Percentiles rank a stretch among this genome's conserved stretches.
Conservation (phyloP, 345 rosid genomes). For the Xanthoceras sorbifolium region DNA sequence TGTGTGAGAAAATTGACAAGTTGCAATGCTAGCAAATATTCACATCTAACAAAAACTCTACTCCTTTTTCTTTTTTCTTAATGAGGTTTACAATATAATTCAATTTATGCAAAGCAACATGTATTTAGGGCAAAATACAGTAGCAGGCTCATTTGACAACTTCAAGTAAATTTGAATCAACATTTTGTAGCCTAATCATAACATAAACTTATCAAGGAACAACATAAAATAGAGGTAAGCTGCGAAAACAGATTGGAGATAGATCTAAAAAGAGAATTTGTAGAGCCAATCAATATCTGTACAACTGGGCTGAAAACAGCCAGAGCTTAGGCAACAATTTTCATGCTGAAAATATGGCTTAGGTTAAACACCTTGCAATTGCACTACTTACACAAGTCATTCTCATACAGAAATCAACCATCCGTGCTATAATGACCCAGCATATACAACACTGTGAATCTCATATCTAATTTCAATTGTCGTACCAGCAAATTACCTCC, state of each 20-base stretch:
- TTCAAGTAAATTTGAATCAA: neutral
- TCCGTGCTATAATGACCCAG: neutral
- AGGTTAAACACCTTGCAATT: neutral
- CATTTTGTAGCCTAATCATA: neutral
- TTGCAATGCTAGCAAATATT: constrained; percentile 1
- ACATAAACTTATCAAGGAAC: neutral
- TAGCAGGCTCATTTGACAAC: neutral
- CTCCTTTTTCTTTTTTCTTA: neutral
- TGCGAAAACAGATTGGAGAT: neutral
- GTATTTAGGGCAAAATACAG: neutral
- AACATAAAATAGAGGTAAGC: neutral
- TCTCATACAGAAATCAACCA: neutral
- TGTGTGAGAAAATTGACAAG: constrained; percentile 4
- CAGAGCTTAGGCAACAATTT: neutral
- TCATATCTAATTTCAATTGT: neutral
- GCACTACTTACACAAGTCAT: neutral
- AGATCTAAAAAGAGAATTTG: neutral
- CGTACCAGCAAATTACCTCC: constrained; percentile 54
- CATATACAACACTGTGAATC: neutral
- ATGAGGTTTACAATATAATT: neutral
- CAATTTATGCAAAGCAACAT: neutral
- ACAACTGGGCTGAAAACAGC: neutral
- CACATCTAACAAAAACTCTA: neutral
- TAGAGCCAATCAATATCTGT: neutral
- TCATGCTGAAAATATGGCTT: neutral